phyloP scores from a whole-genome alignment of 352 stramenopile genomes.

The Pythium volutum region DNA sequence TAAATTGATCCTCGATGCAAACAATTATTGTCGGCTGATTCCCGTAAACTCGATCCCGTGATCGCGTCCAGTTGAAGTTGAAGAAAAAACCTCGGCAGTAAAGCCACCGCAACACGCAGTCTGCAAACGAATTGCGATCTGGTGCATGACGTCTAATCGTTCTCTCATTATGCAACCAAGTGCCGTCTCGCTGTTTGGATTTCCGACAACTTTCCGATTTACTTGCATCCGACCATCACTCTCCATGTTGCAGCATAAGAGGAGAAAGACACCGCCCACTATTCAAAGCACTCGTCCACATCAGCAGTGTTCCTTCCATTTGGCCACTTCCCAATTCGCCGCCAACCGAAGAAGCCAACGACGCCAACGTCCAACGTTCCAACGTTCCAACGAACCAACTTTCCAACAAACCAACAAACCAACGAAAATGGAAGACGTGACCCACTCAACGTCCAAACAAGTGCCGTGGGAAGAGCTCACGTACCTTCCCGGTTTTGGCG shows the following conservation, averaged over 20 bases:
- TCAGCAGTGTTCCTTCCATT: not conserved
- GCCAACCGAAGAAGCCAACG: not conserved
- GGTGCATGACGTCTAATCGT: constrained; percentile 23
- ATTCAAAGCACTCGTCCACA: not conserved
- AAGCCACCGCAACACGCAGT: not conserved
- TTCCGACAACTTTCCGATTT: no score
- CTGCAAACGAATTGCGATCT: constrained; percentile 1
- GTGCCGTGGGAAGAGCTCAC: constrained; percentile 56
- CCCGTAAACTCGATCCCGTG: constrained; percentile 8
- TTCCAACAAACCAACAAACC: no score
- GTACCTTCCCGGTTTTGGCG: constrained; percentile 92
- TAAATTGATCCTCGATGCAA: constrained; percentile 1
- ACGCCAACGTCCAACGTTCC: no score
- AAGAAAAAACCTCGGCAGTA: constrained; percentile 24
- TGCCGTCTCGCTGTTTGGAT: not conserved
- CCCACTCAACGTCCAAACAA: constrained; percentile 25
- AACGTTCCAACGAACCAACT: no score
- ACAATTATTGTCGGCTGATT: constrained; percentile 3
- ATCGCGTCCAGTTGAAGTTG: constrained; percentile 22
- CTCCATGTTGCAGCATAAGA: not conserved
- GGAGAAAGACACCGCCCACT: not conserved
- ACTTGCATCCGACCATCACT: not conserved
- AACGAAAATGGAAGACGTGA: not conserved
- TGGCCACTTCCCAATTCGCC: constrained; percentile 6
- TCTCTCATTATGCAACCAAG: constrained; percentile 11